A percentile compares a stretch with the other conserved stretches of the same genome.
phyloP scores from a whole-genome alignment of 139 green algal genomes.

The Chlorella ohadii region DNA sequence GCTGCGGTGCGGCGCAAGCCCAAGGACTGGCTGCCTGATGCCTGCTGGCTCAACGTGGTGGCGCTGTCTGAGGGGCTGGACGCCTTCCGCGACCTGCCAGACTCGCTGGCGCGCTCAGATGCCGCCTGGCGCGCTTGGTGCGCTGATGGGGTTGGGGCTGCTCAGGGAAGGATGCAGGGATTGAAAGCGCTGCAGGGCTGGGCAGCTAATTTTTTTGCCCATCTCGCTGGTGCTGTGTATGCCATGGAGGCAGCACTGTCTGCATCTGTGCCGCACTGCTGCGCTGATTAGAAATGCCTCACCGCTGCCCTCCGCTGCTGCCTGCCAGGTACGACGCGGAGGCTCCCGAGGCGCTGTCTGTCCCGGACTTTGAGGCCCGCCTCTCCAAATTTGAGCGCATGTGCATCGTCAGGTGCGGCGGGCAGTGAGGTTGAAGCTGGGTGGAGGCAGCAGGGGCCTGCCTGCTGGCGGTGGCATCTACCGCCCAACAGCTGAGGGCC shows the following conservation, averaged over 20 bases:
- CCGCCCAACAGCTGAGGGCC: too few species aligned
- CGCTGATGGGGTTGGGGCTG: too few species aligned
- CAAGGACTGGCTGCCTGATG: constrained; percentile 85
- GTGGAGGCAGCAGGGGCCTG: too few species aligned
- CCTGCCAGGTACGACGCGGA: constrained; percentile 91
- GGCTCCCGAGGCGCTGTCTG: constrained; percentile 76
- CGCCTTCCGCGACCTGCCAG: constrained; percentile 82
- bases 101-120: constrained; percentile 86
- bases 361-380: constrained; percentile 90
- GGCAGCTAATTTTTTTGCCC: too few species aligned
- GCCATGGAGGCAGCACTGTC: too few species aligned
- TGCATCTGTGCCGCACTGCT: too few species aligned
- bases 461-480: too few species aligned
- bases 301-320: constrained; percentile 60
- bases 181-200: too few species aligned
- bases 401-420: constrained; percentile 79
- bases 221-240: too few species aligned
- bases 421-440: too few species aligned
- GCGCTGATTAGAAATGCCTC: too few species aligned
- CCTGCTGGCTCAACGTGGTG: constrained; percentile 88
- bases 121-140: constrained; percentile 83
- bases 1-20: constrained; percentile 84
- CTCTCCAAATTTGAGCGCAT: constrained; percentile 93
- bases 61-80: constrained; percentile 78
- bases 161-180: too few species aligned